Base-by-base conservation (phyloP, 169 alveolate species). In the Eimeria sp. region DNA sequence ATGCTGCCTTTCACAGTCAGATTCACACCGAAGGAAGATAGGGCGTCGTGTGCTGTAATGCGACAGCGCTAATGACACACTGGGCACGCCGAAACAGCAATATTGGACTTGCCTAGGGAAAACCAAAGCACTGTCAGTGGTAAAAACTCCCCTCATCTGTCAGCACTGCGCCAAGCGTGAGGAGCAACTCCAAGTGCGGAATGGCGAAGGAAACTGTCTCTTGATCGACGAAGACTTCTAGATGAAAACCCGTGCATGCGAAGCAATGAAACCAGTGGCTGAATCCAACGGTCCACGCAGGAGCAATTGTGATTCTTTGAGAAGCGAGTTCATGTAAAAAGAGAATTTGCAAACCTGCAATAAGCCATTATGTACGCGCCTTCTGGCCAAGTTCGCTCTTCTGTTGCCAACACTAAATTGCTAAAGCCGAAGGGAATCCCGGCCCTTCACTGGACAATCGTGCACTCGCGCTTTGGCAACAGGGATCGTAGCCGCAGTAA, bases 371-470 rank as follows among this genome's bases (percentile, higher is more conserved):
- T 73, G 83, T 73, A 51, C 4, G 34, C 54, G 30, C 54, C 54
- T 20, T 40, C 83, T 73, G 54, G 43, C 0, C 13, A 40, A 5
- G 57, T 40, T 73, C 51, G 57, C 6, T 16, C 83, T 0, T 14
- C 34, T 40, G 57, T 5, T 16, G 34, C 83, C 30, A 34, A 30
- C 57, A 40, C 57, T 40, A 73, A 40, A 40, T 40, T 34, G 57
- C 54, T 73, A 73, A 73, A 73, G 20, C 51, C 83, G 40, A 73
- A 73, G 54, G 88, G 88, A 78, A 87, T 87, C 73, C 93, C 93
- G 34, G 65, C 82, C n/a, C 82, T 87, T 40, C 78, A 87, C 49
- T 87, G 93, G 93, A 87, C 93, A 87, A 87, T 63, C 7, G 83
- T 87, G 78, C 93, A 87, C 34, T 87, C 93, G n/a, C 43, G 45